phyloP scores from a whole-genome alignment of 192 early-diverging fungal genomes.

The Piromyces finnis region DNA sequence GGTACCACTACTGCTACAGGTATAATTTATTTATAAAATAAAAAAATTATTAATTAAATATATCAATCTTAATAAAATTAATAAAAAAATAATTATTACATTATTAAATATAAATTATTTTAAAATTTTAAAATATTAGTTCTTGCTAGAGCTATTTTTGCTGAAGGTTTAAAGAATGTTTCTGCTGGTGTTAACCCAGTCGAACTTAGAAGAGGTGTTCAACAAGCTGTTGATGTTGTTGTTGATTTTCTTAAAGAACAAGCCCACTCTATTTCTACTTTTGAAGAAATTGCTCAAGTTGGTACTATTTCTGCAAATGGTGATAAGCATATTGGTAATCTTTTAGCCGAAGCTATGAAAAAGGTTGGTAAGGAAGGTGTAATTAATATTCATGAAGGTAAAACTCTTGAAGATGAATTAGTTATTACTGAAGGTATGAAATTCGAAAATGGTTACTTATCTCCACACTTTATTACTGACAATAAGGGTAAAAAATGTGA shows the following conservation, averaged over 20 bases:
- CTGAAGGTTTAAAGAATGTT: constrained; percentile 97
- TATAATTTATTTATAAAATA: not conserved
- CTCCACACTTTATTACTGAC: constrained; percentile 99
- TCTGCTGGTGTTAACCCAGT: constrained; percentile 98
- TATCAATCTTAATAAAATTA: too few species aligned
- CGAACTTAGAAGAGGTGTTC: constrained; percentile 89
- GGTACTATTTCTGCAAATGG: constrained; percentile 99
- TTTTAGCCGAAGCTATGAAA: constrained; percentile 99
- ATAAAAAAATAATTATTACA: too few species aligned
- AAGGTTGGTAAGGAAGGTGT: constrained; percentile 99
- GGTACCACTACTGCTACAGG: constrained; percentile 95
- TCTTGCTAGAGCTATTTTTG: constrained; percentile 93
- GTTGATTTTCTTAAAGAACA: constrained; percentile 85
- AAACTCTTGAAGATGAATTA: constrained; percentile 97
- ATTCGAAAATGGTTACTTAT: constrained; percentile 98
- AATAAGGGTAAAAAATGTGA: constrained; percentile 96
- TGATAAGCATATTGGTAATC: constrained; percentile 83
- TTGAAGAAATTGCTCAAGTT: constrained; percentile 84
- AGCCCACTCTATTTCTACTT: constrained; percentile 80
- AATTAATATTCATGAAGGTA: constrained; percentile 99
- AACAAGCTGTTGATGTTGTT: constrained; percentile 81
- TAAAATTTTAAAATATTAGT: too few species aligned
- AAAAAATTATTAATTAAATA: not conserved
- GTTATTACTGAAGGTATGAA: constrained; percentile 99
- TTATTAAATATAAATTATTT: too few species aligned